Conservation (phyloP, 2,329 filamentous ascomycete species). For the Talaromyces sp. region DNA sequence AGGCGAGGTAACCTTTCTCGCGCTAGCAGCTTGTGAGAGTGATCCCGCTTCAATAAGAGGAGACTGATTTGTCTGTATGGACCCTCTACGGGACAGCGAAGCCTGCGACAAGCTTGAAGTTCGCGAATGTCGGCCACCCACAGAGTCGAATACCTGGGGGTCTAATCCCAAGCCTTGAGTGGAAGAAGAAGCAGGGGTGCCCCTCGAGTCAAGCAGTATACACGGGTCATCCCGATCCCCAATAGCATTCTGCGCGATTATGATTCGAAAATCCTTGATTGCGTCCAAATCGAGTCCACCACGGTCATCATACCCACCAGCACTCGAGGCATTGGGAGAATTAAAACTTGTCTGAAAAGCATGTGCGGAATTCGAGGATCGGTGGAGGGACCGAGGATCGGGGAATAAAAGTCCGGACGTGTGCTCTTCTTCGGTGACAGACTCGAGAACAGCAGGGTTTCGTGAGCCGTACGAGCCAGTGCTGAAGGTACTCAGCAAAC, state of each 20-base stretch:
- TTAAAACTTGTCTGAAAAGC: slow-evolving; percentile 43
- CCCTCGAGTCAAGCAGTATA: slow-evolving; percentile 46
- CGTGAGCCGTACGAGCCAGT: slow-evolving; percentile 41
- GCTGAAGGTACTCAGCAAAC: slow-evolving; percentile 46
- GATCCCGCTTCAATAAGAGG: slow-evolving; percentile 36
- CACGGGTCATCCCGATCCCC: slow-evolving; percentile 49
- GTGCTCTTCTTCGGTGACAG: slow-evolving; percentile 51
- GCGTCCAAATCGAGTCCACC: slow-evolving; percentile 48
- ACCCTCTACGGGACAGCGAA: slow-evolving; percentile 30
- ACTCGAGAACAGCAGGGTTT: slow-evolving; percentile 44
- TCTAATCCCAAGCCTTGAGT: slow-evolving; percentile 37
- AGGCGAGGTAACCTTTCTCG: slow-evolving; percentile 32
- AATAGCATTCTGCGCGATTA: slow-evolving; percentile 50
- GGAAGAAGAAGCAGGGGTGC: slow-evolving; percentile 29
- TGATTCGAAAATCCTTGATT: slow-evolving; percentile 46
- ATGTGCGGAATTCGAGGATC: slow-evolving; percentile 42
- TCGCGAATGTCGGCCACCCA: slow-evolving; percentile 36
- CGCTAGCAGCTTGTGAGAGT: slow-evolving; percentile 33
- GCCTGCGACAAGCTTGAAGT: slow-evolving; percentile 41
- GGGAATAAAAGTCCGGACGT: slow-evolving; percentile 50
- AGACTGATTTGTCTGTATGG: slow-evolving; percentile 33
- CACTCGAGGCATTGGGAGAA: slow-evolving; percentile 44
- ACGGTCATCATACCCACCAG: slow-evolving; percentile 48
- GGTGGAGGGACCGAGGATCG: slow-evolving; percentile 44
- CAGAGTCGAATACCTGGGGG: slow-evolving; percentile 32